Evolutionary conservation across 2,329 filamentous ascomycete species (phyloP), one percentile per base, ranked within the genome.

Genomic region (Truncatella angustata): DNA sequence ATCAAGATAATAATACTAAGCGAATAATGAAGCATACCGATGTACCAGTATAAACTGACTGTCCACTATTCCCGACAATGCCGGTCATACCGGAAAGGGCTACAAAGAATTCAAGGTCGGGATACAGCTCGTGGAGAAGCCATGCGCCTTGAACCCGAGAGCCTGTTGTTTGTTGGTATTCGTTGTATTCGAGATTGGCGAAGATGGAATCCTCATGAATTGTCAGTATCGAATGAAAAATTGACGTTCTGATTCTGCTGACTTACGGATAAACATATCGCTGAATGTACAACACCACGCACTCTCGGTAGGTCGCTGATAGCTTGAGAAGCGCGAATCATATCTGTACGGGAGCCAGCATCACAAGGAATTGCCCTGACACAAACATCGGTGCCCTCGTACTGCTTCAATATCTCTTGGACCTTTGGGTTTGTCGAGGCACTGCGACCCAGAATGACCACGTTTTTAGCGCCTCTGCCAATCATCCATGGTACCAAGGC

Each of bases 401-500:
- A 50, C 3, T 7, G 18, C 4, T 6, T 32, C 37, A 50, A 23
- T 18, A 50, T 55, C 2, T 62, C 58, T 24, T 56, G 58, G 26
- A 57, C 50, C n/a, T 56, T 30, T 30, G 56, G 28, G 32, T 12
- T 56, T 44, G 40, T 63, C 40, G n/a, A 61, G 30, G 26, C 63
- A 47, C 53, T 65, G 52, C 48, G 64, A 32, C 52, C 68, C 23
- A 56, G 58, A 9, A 70, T 46, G 5, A 68, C 59, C 11, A 71
- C 47, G 53, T 70, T 61, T 32, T 60, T 62, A 4, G 68, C 69
- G 9, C 69, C 69, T 4, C 58, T 61, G 4, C 59, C 54, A 7
- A 62, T 63, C 56, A 71, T 60, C 66, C 66, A 70, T 9, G 51
- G 54, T n/a, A 64, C 53, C 42, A 69, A 57, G 3, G 56, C 57